Evolutionary conservation across 768 basidiomycete genomes (phyloP).

Genomic region (Lactarius psammicola): DNA sequence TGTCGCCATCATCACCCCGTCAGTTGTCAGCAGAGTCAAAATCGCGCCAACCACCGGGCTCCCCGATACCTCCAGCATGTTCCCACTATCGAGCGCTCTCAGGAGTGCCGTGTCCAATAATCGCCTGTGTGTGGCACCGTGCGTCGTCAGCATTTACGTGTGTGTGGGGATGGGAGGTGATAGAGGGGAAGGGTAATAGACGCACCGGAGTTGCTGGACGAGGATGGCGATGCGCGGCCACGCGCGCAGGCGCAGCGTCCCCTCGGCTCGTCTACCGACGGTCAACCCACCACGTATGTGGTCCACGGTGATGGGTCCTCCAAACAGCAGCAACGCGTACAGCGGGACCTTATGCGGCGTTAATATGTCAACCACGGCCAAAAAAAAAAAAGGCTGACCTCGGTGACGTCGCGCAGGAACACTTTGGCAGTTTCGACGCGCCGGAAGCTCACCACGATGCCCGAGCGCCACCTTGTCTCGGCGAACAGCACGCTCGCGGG

Average conservation of each 20-base stretch:
- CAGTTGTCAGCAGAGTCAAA: slow-evolving; percentile 39
- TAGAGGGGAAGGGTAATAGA: slow-evolving; percentile 12
- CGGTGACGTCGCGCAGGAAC: slow-evolving; percentile 83
- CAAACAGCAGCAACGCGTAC: slow-evolving; percentile 83
- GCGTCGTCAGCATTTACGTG: no score
- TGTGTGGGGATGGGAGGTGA: neutral
- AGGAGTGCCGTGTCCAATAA: slow-evolving; percentile 68
- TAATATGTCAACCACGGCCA: neutral
- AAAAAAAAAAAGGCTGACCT: slow-evolving; percentile 47
- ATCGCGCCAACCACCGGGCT: slow-evolving; percentile 54
- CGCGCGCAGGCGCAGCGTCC: slow-evolving; percentile 62
- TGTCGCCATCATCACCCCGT: slow-evolving; percentile 33
- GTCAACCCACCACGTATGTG: slow-evolving; percentile 78
- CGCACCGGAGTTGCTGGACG: slow-evolving; percentile 79
- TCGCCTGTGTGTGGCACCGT: slow-evolving; percentile 42
- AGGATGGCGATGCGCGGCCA: slow-evolving; percentile 91
- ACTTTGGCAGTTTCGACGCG: slow-evolving; percentile 81
- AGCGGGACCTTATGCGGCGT: slow-evolving; percentile 61
- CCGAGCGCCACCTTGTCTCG: slow-evolving; percentile 67
- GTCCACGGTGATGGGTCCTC: slow-evolving; percentile 74
- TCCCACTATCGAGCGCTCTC: slow-evolving; percentile 61
- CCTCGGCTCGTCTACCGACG: slow-evolving; percentile 50
- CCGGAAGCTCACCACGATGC: slow-evolving; percentile 81
- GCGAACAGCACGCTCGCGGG: slow-evolving; percentile 79
- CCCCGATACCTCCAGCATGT: slow-evolving; percentile 44